Evolutionary conservation across 2,329 filamentous ascomycete species (phyloP), one percentile per base, ranked within the genome.

Genomic region (Calonectria fujianensis): DNA sequence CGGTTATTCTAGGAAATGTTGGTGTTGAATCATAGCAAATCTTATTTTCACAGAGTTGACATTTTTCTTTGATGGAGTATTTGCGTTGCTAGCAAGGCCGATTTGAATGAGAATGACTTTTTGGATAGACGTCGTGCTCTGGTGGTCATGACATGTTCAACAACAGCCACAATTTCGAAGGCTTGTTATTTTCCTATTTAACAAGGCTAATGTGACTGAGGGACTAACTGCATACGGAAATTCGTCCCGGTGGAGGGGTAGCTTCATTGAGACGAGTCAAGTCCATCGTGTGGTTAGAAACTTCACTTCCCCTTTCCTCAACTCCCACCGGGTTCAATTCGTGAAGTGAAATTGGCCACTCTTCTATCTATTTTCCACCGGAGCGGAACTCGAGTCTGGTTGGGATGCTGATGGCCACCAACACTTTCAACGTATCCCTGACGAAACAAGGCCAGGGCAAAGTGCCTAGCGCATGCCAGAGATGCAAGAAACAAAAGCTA

Each of bases 401-500:
- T 1, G n/a, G 39, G 61, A 29, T 32, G 3, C 39, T 14, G 39
- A 65, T 69, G 66, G 37, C 52, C 1, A 5, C 13, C 1, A 18
- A 31, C 13, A 45, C 27, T 20, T 18, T 41, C 27, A 45, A 8
- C 29, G 5, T 29, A 9, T 41, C 52, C 32, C 20, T 24, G 16
- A 48, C 66, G 11, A 69, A 41, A 29, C 31, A 3, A 16, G 27
- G 29, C 16, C 66, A 54, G 20, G 65, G 51, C n/a, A 72, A 66
- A 31, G 70, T 72, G 16, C 14, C 39, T 11, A 72, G 39, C 10
- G 70, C 70, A 5, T 72, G 70, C 8, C 48, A 67, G 41, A 31
- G 70, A 6, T 72, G 70, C 20, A 59, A 54, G 20, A 72, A 63
- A 51, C 70, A 72, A 20, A 72, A 66, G 31, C 32, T 72, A 9